Evolutionary conservation across 345 rosid species (phyloP), one percentile per base, ranked within the genome.

Genomic region (Bretschneidera sinensis): DNA sequence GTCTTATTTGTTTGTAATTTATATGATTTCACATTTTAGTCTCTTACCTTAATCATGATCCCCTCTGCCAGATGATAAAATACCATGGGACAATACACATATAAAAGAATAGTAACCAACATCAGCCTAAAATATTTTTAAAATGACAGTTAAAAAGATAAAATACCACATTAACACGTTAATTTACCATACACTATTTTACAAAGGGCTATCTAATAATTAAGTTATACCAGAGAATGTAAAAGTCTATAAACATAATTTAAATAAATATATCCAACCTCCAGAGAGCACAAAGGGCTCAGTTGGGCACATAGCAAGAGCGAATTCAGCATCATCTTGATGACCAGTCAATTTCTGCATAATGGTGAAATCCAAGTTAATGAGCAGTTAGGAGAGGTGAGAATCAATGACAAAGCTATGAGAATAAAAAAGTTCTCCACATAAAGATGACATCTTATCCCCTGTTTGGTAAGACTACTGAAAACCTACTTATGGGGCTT

Each of bases 221-320:
- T 28, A 60, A 20, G 45, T 31, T 14, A 48, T 15, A 50, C 53
- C n/a, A n/a, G n/a, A n/a, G n/a, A n/a, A n/a, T n/a, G n/a, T n/a
- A n/a, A n/a, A n/a, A n/a, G n/a, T n/a, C n/a, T n/a, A n/a, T 10
- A 9, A 48, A 25, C 18, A 14, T 48, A 28, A 28, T 28, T 3
- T 8, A 28, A 28, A 28, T 28, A 8, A 28, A 28, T 8, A 18
- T n/a, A 21, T 48, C 60, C 8, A 48, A 84, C 86, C 90, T 76
- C 90, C 87, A 67, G 90, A 84, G 55, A 82, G 87, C 51, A 82
- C 85, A 63, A 73, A 79, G 25, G 87, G 85, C 90, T n/a, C n/a
- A n/a, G n/a, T n/a, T n/a, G n/a, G n/a, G n/a, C n/a, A n/a, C n/a
- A n/a, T n/a, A n/a, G n/a, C n/a, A n/a, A n/a, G n/a, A n/a, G n/a